Evolutionary conservation across 371 early-diverging fungal genomes (phyloP).

Genomic region (Fennellomyces sp.): DNA sequence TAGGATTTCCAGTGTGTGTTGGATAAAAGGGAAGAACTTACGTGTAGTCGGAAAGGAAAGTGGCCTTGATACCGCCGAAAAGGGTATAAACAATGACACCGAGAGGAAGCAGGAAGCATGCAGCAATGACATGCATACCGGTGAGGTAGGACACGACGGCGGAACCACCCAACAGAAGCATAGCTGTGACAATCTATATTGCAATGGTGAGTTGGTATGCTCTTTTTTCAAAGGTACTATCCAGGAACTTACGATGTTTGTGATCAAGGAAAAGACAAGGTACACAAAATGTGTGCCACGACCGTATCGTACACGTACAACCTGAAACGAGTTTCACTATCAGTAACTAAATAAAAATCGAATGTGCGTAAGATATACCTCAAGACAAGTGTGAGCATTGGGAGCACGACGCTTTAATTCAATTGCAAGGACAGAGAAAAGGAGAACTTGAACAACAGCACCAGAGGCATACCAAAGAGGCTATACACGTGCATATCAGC

Average conservation of each 20-base stretch:
- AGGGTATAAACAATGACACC: slow-evolving; percentile 71
- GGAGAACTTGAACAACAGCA: slow-evolving; percentile 66
- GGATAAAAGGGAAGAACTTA: slow-evolving; percentile 11
- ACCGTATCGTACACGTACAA: slow-evolving; percentile 68
- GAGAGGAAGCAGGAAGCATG: slow-evolving; percentile 67
- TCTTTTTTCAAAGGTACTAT: background rate
- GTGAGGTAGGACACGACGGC: slow-evolving; percentile 70
- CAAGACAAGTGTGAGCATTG: slow-evolving; percentile 72
- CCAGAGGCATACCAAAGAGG: slow-evolving; percentile 73
- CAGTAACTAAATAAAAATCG: background rate
- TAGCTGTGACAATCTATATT: slow-evolving; percentile 64
- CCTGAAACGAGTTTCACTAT: background rate
- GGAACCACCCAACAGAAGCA: slow-evolving; percentile 70
- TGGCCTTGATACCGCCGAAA: slow-evolving; percentile 74
- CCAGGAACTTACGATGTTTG: slow-evolving; percentile 49
- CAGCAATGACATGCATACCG: slow-evolving; percentile 69
- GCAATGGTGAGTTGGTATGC: background rate
- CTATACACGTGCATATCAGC: too few relatives aligned
- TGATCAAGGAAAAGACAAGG: slow-evolving; percentile 56
- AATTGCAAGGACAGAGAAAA: slow-evolving; percentile 74
- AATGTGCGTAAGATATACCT: slow-evolving; percentile 24
- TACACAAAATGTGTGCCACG: slow-evolving; percentile 62
- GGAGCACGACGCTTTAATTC: slow-evolving; percentile 71
- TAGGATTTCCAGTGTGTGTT: background rate
- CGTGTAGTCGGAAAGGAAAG: slow-evolving; percentile 72